Evolutionary conservation across 2,329 filamentous ascomycete species (phyloP), one percentile per base, ranked within the genome.

Genomic region (Diaporthe caulivora): DNA sequence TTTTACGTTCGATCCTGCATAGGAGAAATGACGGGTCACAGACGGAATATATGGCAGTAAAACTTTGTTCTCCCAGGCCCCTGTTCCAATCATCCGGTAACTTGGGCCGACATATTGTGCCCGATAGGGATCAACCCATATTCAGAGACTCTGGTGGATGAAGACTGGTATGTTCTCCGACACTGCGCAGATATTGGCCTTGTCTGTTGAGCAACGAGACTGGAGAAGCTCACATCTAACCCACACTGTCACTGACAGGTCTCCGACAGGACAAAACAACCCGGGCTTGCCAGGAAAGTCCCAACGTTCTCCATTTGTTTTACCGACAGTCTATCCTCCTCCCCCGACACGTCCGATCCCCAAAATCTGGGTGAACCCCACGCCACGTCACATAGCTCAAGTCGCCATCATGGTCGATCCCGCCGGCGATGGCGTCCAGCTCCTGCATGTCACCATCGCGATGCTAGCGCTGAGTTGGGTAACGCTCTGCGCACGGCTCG

Each of bases 391-490:
- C 29, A 34, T 37, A 17, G 31, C 54, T n/a, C 68, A 58, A 49
- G 54, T 42, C 18, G 53, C 42, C 75, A 74, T 53, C 65, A 80
- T 80, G 78, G 65, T 75, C 29, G 70, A 76, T 24, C 76, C 78
- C 54, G 75, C 71, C 54, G 79, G 78, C 29, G 76, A 79, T 51
- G 79, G 79, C 29, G 72, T 79, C 42, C 51, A 75, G 11, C 75
- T 80, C 21, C 76, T 80, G 17, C 77, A 76, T 57, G 72, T 77
- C 49, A 77, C 79, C 31, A 76, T 77, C 18, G 18, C 79, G 3
- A 68, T 80, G 54, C 54, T 80, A 31, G 65, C 57, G 13, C 44
- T 80, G 34, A 76, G 71, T 21, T 80, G 79, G 79, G 8, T 77
- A 11, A 77, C 75, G 15, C 76, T 79, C 53, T 31, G 74, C 26